Evolutionary conservation across 352 stramenopile genomes (phyloP).

Genomic region (Phytophthora citrophthora): DNA sequence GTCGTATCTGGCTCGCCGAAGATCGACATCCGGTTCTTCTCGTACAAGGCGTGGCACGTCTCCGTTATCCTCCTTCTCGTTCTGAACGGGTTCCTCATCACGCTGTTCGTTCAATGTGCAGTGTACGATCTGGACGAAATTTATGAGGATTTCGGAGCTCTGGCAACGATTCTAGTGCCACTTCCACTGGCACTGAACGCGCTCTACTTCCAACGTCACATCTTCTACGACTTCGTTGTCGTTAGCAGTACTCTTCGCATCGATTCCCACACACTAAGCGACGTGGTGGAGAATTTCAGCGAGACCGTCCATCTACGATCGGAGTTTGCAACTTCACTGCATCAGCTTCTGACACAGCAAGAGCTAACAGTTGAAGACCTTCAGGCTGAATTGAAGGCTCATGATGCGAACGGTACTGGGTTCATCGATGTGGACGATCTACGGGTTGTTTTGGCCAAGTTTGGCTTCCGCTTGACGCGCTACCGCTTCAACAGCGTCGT

Average conservation of each 20-base stretch:
- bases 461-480: conserved; percentile 53
- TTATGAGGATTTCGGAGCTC: conserved; percentile 36
- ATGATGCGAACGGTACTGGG: conserved; percentile 34
- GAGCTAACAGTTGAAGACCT: conserved; percentile 36
- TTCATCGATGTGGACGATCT: conserved; percentile 49
- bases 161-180: conserved; percentile 42
- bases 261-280: conserved; percentile 51
- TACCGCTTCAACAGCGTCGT: conserved; percentile 69
- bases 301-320: conserved; percentile 55
- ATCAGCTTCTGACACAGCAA: conserved; percentile 21
- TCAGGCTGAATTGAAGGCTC: conserved; percentile 32
- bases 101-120: conserved; percentile 63
- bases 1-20: conserved; percentile 15
- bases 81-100: conserved; percentile 66
- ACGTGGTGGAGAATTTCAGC: conserved; percentile 67
- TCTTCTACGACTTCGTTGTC: conserved; percentile 66
- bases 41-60: conserved; percentile 70
- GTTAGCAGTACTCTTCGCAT: conserved; percentile 59
- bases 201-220: conserved; percentile 55
- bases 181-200: conserved; percentile 52
- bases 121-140: conserved; percentile 50
- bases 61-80: conserved; percentile 62
- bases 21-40: conserved; percentile 55
- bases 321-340: conserved; percentile 47
- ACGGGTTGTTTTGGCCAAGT: conserved; percentile 39